Conservation (phyloP, 345 rosid species). For the Aurinia saxatilis region DNA sequence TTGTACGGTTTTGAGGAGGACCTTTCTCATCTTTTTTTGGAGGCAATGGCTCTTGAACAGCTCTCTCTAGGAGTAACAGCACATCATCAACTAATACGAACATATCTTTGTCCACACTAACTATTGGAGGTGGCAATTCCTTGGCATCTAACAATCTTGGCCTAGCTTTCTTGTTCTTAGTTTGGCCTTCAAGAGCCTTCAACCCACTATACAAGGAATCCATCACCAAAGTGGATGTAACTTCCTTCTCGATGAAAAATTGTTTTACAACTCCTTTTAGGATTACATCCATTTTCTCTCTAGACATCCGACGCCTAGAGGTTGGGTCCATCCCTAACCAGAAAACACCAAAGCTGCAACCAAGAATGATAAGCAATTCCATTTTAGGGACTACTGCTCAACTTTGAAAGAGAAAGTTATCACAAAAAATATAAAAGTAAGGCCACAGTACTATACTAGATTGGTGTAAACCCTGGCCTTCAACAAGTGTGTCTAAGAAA, state of each 20-base stretch:
- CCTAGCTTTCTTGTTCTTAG: conserved; percentile 61
- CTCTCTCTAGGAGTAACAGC: conserved; percentile 68
- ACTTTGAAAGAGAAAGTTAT: conserved; percentile 12
- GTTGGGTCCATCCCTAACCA: conserved; percentile 88
- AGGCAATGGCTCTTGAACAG: conserved; percentile 81
- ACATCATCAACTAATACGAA: conserved; percentile 92
- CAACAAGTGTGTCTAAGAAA: conserved; percentile 28
- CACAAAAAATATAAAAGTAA: conserved; percentile 15
- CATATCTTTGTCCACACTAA: conserved; percentile 69
- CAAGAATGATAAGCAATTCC: conserved; percentile 4
- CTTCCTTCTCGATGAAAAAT: conserved; percentile 97
- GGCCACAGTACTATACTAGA: conserved; percentile 22
- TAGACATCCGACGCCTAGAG: conserved; percentile 68
- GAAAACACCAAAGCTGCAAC: conserved; percentile 78
- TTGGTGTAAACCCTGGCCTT: conserved; percentile 20
- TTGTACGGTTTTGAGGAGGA: conserved; percentile 84
- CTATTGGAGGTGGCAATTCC: conserved; percentile 79
- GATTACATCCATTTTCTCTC: conserved; percentile 76
- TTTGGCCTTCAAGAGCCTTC: conserved; percentile 94
- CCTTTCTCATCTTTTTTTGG: conserved; percentile 92
- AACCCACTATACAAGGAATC: conserved; percentile 98
- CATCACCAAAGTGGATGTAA: conserved; percentile 96
- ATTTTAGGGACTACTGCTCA: conserved; percentile 4
- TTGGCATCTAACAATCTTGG: conserved; percentile 48
- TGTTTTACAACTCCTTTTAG: conserved; percentile 90